Evolutionary conservation across 2,329 filamentous ascomycete species (phyloP).

Genomic region (Sordariomycetes sp.): DNA sequence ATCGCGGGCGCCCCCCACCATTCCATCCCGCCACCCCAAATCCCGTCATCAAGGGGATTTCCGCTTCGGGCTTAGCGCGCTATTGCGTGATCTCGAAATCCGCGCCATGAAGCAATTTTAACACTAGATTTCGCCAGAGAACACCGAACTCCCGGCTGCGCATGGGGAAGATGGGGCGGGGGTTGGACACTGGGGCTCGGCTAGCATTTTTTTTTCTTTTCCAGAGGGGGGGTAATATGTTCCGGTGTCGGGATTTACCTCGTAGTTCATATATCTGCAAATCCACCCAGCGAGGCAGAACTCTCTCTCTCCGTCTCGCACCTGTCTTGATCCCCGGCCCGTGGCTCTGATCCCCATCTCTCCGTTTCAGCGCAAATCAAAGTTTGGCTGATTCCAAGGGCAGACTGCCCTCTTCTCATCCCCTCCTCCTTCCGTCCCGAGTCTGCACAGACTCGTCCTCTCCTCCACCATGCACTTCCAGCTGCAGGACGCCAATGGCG

Average conservation of each 20-base stretch:
- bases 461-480: conserved; percentile 9
- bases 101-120: conserved; percentile 4
- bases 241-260: conserved; percentile 2
- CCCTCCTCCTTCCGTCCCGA: background rate
- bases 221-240: background rate
- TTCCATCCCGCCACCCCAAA: background rate
- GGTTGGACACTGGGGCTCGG: background rate
- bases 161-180: background rate
- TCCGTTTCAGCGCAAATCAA: background rate
- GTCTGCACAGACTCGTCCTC: background rate
- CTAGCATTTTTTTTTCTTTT: background rate
- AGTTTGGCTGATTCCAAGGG: background rate
- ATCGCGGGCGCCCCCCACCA: background rate
- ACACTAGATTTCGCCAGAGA: conserved; percentile 1
- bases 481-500: conserved; percentile 9
- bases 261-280: background rate
- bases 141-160: background rate
- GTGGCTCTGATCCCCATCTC: background rate
- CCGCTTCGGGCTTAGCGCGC: conserved; percentile 1
- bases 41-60: background rate
- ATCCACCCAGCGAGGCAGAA: too few relatives aligned
- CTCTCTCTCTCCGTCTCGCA: background rate
- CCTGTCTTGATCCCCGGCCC: background rate
- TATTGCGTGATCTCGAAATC: conserved; percentile 4
- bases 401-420: background rate